Evolutionary conservation across 208 protist genomes (phyloP).

Genomic region (Leishmania major): DNA sequence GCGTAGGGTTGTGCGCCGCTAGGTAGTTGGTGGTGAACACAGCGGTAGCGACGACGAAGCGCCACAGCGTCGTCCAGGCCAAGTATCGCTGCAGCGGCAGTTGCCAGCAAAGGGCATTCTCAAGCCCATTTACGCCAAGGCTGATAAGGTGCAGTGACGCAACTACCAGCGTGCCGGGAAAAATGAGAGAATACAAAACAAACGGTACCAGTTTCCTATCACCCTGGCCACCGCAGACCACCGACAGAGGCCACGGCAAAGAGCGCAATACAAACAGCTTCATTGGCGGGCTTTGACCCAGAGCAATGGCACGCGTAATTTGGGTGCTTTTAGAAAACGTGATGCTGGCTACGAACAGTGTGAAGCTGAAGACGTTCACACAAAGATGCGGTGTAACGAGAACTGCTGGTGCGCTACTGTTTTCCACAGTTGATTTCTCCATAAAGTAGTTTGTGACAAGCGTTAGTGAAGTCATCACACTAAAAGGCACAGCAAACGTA

Average conservation of each 20-base stretch:
- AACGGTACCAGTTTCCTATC: slow-evolving; percentile 41
- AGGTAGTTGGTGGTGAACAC: slow-evolving; percentile 47
- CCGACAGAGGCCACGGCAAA: slow-evolving; percentile 38
- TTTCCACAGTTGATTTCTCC: slow-evolving; percentile 43
- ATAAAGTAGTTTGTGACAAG: slow-evolving; percentile 45
- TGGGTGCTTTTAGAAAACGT: slow-evolving; percentile 40
- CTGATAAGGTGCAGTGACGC: slow-evolving; percentile 30
- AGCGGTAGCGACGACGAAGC: slow-evolving; percentile 24
- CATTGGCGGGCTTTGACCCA: slow-evolving; percentile 43
- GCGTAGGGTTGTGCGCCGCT: slow-evolving; percentile 44
- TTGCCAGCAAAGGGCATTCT: slow-evolving; percentile 35
- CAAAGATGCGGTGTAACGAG: slow-evolving; percentile 29
- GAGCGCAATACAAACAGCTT: slow-evolving; percentile 27
- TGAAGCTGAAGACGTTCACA: slow-evolving; percentile 44
- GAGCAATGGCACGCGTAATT: slow-evolving; percentile 43
- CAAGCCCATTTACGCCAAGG: slow-evolving; percentile 28
- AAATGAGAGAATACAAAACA: slow-evolving; percentile 35
- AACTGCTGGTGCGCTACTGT: slow-evolving; percentile 34
- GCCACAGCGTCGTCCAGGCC: slow-evolving; percentile 45
- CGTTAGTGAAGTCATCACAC: slow-evolving; percentile 35
- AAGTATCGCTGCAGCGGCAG: slow-evolving; percentile 41
- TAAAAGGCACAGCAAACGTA: slow-evolving; percentile 42
- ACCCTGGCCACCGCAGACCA: slow-evolving; percentile 37
- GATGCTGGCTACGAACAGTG: slow-evolving; percentile 31
- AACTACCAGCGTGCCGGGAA: slow-evolving; percentile 35